These are phyloP conservation scores for Fusarium siculi DNA, from an alignment of 2,329 filamentous ascomycete species.

Conservation along the genomic window DNA sequence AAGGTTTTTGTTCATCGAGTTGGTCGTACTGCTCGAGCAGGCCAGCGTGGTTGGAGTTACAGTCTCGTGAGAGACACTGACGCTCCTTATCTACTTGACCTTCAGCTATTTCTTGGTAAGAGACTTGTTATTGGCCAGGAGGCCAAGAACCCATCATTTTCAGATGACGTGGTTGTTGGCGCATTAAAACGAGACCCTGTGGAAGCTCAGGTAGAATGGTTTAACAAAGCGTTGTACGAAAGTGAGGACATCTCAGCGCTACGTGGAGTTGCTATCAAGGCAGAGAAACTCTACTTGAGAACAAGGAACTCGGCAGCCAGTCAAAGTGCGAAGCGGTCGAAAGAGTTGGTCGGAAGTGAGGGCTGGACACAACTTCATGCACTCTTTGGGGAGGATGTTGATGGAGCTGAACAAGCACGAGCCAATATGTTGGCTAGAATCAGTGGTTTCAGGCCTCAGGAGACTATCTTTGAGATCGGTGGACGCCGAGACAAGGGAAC, in stretches of 20 bases:
- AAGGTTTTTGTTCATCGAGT: slow-evolving; percentile 98
- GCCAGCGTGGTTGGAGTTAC: slow-evolving; percentile 93
- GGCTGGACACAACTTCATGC: slow-evolving; percentile 81
- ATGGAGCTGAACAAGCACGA: slow-evolving; percentile 74
- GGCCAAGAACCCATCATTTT: slow-evolving; percentile 72
- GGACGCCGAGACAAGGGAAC: slow-evolving; percentile 75
- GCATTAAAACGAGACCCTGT: slow-evolving; percentile 77
- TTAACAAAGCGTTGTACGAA: slow-evolving; percentile 80
- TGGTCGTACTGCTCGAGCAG: slow-evolving; percentile 93
- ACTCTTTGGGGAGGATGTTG: slow-evolving; percentile 78
- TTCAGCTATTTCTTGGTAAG: slow-evolving; percentile 94
- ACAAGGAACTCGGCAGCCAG: slow-evolving; percentile 90
- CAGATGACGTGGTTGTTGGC: slow-evolving; percentile 86
- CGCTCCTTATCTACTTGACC: slow-evolving; percentile 89
- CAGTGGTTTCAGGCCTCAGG: slow-evolving; percentile 86
- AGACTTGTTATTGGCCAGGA: slow-evolving; percentile 80
- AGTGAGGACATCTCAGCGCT: slow-evolving; percentile 78
- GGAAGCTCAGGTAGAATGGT: slow-evolving; percentile 82
- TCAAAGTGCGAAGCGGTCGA: slow-evolving; percentile 89
- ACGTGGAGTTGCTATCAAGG: slow-evolving; percentile 81
- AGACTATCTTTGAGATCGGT: slow-evolving; percentile 97
- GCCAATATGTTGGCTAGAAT: slow-evolving; percentile 90
- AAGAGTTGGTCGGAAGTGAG: slow-evolving; percentile 76
- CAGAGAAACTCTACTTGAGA: slow-evolving; percentile 90
- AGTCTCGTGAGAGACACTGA: slow-evolving; percentile 90